phyloP scores from a whole-genome alignment of 2,329 filamentous ascomycete genomes.

The Pseudopyricularia javanii region DNA sequence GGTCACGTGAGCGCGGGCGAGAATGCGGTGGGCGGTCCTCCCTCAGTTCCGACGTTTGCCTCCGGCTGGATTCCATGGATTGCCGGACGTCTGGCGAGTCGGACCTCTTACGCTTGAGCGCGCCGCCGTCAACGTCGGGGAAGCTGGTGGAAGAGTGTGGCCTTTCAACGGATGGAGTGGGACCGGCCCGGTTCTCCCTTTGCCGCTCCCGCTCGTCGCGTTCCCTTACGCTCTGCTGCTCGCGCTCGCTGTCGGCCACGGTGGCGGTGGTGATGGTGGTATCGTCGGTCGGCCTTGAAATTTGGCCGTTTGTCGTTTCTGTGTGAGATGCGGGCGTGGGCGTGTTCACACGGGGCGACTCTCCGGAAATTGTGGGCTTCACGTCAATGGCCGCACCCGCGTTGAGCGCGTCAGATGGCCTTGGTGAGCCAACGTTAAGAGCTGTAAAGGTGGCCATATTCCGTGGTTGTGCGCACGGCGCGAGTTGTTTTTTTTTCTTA shows the following conservation, averaged over 20 bases:
- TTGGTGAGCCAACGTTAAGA: constrained; percentile 38
- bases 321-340: constrained; percentile 9
- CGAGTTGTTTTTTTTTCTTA: neutral
- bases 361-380: constrained; percentile 18
- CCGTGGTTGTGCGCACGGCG: constrained; percentile 6
- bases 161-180: constrained; percentile 23
- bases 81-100: constrained; percentile 40
- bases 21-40: neutral
- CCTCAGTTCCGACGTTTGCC: neutral
- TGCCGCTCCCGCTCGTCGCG: constrained; percentile 13
- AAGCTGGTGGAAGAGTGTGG: constrained; percentile 26
- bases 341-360: constrained; percentile 9
- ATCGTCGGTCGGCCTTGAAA: constrained; percentile 9
- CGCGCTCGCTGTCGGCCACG: constrained; percentile 18
- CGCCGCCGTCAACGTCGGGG: constrained; percentile 29
- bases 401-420: constrained; percentile 22
- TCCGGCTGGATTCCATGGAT: neutral
- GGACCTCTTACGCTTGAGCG: constrained; percentile 60
- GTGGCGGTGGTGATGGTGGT: constrained; percentile 11
- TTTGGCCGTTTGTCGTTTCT: constrained; percentile 11
- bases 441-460: constrained; percentile 39
- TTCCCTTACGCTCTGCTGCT: constrained; percentile 8
- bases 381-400: constrained; percentile 14
- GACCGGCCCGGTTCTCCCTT: constrained; percentile 27
- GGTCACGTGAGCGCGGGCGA: constrained; percentile 2